Base-by-base conservation (phyloP, 345 rosid genomes). In the Nephelium lappaceum region DNA sequence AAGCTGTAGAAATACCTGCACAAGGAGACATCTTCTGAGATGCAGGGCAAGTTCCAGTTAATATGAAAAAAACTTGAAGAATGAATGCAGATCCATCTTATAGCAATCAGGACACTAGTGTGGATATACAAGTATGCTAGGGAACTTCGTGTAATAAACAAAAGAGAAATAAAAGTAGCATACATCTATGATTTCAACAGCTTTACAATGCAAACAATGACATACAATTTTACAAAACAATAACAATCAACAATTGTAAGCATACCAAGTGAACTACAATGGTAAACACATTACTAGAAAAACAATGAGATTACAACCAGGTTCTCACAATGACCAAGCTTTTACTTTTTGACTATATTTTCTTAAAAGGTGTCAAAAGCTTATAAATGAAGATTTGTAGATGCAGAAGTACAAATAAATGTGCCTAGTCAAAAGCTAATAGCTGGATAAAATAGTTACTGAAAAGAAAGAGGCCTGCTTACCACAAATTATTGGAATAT, bases 1-100 rank as follows among this genome's bases (percentile, higher is more conserved):
- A 96, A 82, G 72, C 95, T 87, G 76, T 88, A 91, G 86, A 96
- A 93, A 87, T 96, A 96, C 97, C 99, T 92, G 86, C 72, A 79
- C 41, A 58, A 24, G 25, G 71, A 78, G 71, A 78, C 63, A 16
- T 64, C 38, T 6, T 12, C 66, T 45, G 49, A 45, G 47, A 36
- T 45, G 71, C 1, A 42, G 51, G 1, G 45, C 42, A 15, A 41
- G 36, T 53, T 53, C 42, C 43, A 15, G 55, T 76, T 68, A 70
- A 62, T 41, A 47, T 23, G 10, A 43, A 41, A 60, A 55, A 73
- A 23, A 16, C 12, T 68, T 53, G 6, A 66, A 66, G 53, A 5
- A 19, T 15, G 8, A 55, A 24, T 24, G 8, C 39, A 49, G 23
- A 73, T 23, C 24, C 21, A 24, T 69, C 36, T 45, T 3, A 24